A percentile compares a stretch with the other conserved stretches of the same genome.
Evolutionary conservation across 2,329 filamentous ascomycete species (phyloP).

Genomic region (Xylariaceae sp.): DNA sequence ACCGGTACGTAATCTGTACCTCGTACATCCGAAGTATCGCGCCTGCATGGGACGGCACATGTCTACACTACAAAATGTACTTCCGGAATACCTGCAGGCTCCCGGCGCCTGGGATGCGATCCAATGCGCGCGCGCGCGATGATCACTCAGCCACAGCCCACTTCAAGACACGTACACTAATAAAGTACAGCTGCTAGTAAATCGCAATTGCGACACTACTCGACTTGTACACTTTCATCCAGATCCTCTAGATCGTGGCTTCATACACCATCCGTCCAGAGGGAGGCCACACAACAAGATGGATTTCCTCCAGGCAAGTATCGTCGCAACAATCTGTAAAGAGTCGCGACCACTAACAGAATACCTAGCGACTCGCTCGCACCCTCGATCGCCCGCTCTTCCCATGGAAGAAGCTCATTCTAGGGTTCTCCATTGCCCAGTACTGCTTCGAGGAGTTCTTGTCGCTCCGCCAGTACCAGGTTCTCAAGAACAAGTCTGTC

Average conservation of each 20-base stretch:
- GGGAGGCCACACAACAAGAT: slow-evolving; percentile 23
- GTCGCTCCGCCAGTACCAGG: slow-evolving; percentile 80
- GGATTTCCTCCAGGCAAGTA: slow-evolving; percentile 35
- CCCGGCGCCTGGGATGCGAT: background rate
- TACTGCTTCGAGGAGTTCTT: slow-evolving; percentile 88
- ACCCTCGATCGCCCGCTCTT: slow-evolving; percentile 88
- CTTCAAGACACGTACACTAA: slow-evolving; percentile 6
- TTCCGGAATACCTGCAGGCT: too few species aligned
- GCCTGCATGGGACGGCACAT: background rate
- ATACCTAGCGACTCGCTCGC: slow-evolving; percentile 63
- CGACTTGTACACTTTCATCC: background rate
- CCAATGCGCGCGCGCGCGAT: background rate
- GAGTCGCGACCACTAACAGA: slow-evolving; percentile 10
- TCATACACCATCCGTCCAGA: slow-evolving; percentile 17
- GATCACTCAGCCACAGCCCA: slow-evolving; percentile 9
- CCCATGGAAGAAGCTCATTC: slow-evolving; percentile 94
- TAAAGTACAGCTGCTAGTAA: slow-evolving; percentile 5
- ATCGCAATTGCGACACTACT: too few species aligned
- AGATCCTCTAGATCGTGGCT: slow-evolving; percentile 12
- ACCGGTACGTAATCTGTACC: background rate
- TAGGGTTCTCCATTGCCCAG: slow-evolving; percentile 89
- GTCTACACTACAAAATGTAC: background rate
- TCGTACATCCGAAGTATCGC: background rate
- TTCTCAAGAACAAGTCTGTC: slow-evolving; percentile 72
- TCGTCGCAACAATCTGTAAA: background rate